Base-by-base conservation (phyloP, 2,329 filamentous ascomycete species). In the Endoconidiophora polonica region DNA sequence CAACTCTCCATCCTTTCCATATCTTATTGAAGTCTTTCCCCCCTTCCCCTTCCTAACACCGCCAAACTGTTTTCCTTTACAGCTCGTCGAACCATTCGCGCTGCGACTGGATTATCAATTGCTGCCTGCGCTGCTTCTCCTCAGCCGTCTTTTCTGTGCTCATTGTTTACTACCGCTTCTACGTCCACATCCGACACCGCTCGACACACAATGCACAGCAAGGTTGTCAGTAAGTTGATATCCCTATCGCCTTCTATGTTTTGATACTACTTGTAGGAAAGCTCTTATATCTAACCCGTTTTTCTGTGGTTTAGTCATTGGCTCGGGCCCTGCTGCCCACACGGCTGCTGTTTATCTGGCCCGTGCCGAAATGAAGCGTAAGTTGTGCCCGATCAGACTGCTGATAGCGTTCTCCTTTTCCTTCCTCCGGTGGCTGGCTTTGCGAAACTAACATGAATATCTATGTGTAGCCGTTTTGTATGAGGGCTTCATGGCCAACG, bases 401-500 rank as follows among this genome's bases (percentile, higher is more conserved):
- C 43, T 23, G 29, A 45, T 20, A 3, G 3, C 26, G 10, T n/a
- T 14, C n/a, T 22, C 7, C 20, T 40, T n/a, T 40, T 16, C 16
- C 5, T 29, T 44, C 9, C 22, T 29, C 5, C 2, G 2, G 46
- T 12, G n/a, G 29, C 33, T 22, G n/a, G 29, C 33, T 22, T 20
- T 7, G n/a, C n/a, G 18, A 24, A 46, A 24, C 44, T 37, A 38
- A 46, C 5, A 22, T 18, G 2, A 18, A 42, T 9, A 36, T 43
- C 4, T 41, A 9, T 4, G 1, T 4, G 22, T 55, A 78, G 78
- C 91, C 55, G 84, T 95, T 55, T 74, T 98, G 58, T 98, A 96
- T 65, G 91, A 98, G 70, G 91, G 91, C 59, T 94, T 98, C 76
- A 80, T 98, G 65, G 91, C 91, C 59, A 91, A 95, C 62, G 91